A percentile compares a stretch with the other conserved stretches of the same genome.
Conservation (phyloP, 2,329 filamentous ascomycete species). For the Fusarium pseudocircinatum region DNA sequence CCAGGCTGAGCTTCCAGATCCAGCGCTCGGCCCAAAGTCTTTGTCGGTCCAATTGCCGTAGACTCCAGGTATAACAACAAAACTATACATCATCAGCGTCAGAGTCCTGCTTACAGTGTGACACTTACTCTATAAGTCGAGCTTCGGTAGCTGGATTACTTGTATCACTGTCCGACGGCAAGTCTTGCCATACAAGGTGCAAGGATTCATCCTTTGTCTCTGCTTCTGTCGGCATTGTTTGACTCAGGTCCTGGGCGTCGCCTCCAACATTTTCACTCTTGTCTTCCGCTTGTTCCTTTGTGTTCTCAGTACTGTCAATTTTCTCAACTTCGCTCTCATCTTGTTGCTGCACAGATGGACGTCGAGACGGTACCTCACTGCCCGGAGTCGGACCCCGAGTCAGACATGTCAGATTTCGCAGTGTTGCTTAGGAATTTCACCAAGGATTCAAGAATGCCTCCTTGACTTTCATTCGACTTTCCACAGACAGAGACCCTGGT, state of each 20-base stretch:
- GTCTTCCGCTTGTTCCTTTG: background rate
- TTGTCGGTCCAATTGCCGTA: background rate
- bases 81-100: background rate
- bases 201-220: background rate
- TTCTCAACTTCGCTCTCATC: rapidly evolving
- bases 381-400: background rate
- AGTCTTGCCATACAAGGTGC: background rate
- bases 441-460: background rate
- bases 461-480: background rate
- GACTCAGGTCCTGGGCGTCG: no score
- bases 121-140: background rate
- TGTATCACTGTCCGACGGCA: no score
- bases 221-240: rapidly evolving
- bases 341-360: background rate
- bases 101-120: rapidly evolving
- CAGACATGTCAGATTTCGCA: background rate
- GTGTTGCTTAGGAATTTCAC: background rate
- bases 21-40: background rate
- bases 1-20: conserved; percentile 5
- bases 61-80: background rate
- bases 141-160: background rate
- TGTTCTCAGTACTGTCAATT: rapidly evolving
- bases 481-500: background rate
- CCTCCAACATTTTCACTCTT: rapidly evolving
- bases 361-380: background rate